Evolutionary conservation across 345 rosid species (phyloP).

Genomic region (Pistacia atlantica): DNA sequence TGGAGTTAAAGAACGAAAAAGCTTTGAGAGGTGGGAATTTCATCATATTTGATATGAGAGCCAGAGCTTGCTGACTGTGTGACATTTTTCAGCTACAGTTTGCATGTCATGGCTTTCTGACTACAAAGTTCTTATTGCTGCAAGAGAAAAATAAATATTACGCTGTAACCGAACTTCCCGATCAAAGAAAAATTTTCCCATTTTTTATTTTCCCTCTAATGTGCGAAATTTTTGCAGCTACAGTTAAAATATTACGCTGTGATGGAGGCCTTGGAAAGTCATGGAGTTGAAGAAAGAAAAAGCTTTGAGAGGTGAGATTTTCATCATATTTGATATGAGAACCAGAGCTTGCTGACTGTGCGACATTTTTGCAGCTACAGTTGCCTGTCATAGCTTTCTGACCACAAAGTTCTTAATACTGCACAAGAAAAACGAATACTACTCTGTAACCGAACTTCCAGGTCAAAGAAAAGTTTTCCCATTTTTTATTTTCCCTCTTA

Average conservation of each 20-base stretch:
- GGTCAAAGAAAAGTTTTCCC: too few species aligned
- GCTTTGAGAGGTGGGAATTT: slow-evolving; percentile 58
- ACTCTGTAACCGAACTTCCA: too few species aligned
- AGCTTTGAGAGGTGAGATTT: slow-evolving; percentile 54
- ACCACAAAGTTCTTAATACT: neutral
- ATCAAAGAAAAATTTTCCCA: too few species aligned
- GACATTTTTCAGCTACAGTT: slow-evolving; percentile 22
- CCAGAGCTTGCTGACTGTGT: slow-evolving; percentile 28
- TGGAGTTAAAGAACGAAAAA: slow-evolving; percentile 42
- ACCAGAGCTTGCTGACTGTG: slow-evolving; percentile 29
- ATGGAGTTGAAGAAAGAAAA: slow-evolving; percentile 46
- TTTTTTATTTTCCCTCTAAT: too few species aligned
- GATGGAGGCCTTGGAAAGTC: slow-evolving; percentile 39
- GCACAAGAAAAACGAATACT: too few species aligned
- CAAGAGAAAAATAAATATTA: too few species aligned
- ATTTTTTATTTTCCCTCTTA: too few species aligned
- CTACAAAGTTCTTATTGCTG: neutral
- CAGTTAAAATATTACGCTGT: too few species aligned
- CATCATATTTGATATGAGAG: slow-evolving; percentile 42
- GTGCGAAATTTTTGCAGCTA: too few species aligned
- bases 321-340: slow-evolving; percentile 46
- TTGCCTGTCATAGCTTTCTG: neutral
- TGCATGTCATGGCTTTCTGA: neutral
- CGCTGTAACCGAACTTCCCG: too few species aligned
- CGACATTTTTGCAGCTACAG: slow-evolving; percentile 22